Conservation (phyloP, 225 moss, liverwort and hornwort species). For the Neckera pumila region DNA sequence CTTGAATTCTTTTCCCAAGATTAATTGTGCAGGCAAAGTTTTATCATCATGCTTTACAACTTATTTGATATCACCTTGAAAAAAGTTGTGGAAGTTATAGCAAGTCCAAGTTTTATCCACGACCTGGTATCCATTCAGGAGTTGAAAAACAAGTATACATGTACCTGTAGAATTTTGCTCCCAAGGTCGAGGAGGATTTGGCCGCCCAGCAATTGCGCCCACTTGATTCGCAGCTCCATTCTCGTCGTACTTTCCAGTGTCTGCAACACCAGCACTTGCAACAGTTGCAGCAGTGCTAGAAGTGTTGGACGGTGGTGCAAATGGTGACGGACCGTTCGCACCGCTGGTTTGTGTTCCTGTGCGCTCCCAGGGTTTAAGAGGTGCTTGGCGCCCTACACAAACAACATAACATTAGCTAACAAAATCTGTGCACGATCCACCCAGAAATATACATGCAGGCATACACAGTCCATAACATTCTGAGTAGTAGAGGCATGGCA, state of each 20-base stretch:
- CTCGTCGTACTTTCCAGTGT: conserved; percentile 51
- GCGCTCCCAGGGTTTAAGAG: conserved; percentile 94
- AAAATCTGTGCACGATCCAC: background rate
- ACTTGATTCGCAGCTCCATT: conserved; percentile 35
- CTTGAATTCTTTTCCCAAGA: background rate
- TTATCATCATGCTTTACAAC: background rate
- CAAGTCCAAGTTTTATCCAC: background rate
- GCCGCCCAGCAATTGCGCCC: conserved; percentile 51
- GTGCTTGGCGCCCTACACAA: conserved; percentile 76
- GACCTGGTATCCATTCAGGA: background rate
- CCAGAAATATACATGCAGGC: background rate
- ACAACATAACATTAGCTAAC: background rate
- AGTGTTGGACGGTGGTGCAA: conserved; percentile 68
- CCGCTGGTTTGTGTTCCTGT: conserved; percentile 41
- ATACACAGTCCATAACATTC: background rate
- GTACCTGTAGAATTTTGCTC: conserved; percentile 65
- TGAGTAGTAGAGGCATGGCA: background rate
- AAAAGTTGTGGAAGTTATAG: background rate
- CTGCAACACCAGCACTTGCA: conserved; percentile 41
- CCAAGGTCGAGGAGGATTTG: conserved; percentile 94
- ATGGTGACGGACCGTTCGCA: conserved; percentile 64
- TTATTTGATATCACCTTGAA: background rate
- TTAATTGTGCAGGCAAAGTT: background rate
- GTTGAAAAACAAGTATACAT: background rate
- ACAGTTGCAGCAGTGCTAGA: conserved; percentile 70